These are phyloP conservation scores for Cladosporium sphaerospermum DNA, from an alignment of 2,329 filamentous ascomycete genomes.

Conservation along the genomic window DNA sequence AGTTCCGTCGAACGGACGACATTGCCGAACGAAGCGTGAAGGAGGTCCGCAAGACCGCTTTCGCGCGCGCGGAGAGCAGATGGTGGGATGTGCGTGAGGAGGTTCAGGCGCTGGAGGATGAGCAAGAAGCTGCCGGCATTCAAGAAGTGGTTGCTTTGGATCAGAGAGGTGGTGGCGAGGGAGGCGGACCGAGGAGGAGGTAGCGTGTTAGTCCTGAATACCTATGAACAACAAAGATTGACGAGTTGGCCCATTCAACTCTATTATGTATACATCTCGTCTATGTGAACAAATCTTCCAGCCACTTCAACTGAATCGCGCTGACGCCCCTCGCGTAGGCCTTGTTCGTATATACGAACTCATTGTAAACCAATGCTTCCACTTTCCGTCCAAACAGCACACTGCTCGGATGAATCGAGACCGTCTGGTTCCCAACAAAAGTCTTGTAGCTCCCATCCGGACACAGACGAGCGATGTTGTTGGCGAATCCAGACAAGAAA, in stretches of 20 bases:
- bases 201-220: not conserved
- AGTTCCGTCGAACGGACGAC: conserved; percentile 57
- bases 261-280: not conserved
- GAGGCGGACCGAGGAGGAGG: conserved; percentile 12
- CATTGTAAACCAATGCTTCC: conserved; percentile 59
- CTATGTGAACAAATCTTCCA: conserved; percentile 43
- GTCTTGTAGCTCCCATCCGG: conserved; percentile 58
- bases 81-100: conserved; percentile 99
- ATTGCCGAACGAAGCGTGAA: conserved; percentile 70
- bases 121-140: conserved; percentile 92
- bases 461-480: conserved; percentile 55
- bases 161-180: conserved; percentile 51
- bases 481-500: conserved; percentile 53
- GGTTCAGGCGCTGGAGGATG: conserved; percentile 83
- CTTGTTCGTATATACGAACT: conserved; percentile 60
- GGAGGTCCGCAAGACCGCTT: conserved; percentile 86
- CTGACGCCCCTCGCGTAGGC: conserved; percentile 58
- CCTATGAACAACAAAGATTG: not conserved
- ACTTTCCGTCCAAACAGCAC: conserved; percentile 55
- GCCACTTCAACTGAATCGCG: conserved; percentile 57
- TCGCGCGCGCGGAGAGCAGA: conserved; percentile 86
- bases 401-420: conserved; percentile 58
- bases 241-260: not conserved
- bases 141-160: conserved; percentile 86
- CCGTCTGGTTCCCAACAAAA: conserved; percentile 54